These are phyloP conservation scores for Escallonia rubra DNA, from an alignment of 129 eudicot genomes.

Conservation along the genomic window DNA sequence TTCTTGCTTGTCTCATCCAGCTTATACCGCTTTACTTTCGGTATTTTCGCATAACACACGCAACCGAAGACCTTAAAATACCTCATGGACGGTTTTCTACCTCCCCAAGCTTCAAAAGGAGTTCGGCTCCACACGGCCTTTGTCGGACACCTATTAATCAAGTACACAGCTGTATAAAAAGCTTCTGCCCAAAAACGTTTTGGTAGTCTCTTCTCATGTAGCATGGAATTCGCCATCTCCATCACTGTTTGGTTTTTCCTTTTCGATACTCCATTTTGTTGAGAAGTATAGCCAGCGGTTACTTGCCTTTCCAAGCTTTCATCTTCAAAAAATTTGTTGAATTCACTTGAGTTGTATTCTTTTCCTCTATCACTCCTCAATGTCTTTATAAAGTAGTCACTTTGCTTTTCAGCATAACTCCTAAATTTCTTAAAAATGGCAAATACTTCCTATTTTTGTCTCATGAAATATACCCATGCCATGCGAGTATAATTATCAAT, in stretches of 20 bases:
- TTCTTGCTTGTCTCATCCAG: slow-evolving; percentile 5
- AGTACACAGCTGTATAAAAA: not conserved
- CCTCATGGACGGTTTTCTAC: slow-evolving; percentile 11
- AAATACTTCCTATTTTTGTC: no score
- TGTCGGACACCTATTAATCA: slow-evolving; percentile 4
- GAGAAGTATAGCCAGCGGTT: not conserved
- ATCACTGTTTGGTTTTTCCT: not conserved
- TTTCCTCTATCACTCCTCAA: not conserved
- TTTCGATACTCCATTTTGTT: not conserved
- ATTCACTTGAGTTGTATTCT: not conserved
- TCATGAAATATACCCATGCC: no score
- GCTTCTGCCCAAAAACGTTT: slow-evolving; percentile 6
- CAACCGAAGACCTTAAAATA: no score
- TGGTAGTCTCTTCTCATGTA: not conserved
- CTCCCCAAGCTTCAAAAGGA: slow-evolving; percentile 7
- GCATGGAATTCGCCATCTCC: slow-evolving; percentile 19
- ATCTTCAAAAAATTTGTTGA: no score
- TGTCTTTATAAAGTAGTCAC: not conserved
- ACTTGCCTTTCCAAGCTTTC: not conserved
- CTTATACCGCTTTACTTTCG: not conserved
- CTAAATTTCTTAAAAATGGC: no score
- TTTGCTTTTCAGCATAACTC: not conserved
- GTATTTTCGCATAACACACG: slow-evolving; percentile 3
- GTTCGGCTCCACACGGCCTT: not conserved
- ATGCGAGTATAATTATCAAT: no score